Evolutionary conservation across 202 grass and related monocot species (phyloP).

Genomic region (Carex arenaria): DNA sequence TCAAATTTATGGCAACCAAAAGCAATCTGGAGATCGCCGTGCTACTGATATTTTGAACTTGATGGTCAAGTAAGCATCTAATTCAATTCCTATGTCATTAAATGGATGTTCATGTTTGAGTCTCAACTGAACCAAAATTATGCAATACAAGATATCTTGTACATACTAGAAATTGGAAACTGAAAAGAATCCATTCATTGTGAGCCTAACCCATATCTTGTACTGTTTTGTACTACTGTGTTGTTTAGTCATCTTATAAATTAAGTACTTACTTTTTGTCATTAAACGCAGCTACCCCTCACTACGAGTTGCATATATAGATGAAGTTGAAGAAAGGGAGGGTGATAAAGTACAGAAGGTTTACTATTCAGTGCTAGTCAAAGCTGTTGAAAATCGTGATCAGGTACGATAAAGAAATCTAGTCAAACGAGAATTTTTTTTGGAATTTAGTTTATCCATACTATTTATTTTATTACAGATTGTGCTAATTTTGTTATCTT

Average conservation of each 20-base stretch:
- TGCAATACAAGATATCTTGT: neutral
- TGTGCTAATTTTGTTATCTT: slow-evolving; percentile 30
- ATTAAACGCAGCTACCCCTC: slow-evolving; percentile 69
- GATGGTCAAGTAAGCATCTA: slow-evolving; percentile 82
- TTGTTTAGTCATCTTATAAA: neutral
- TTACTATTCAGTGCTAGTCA: slow-evolving; percentile 90
- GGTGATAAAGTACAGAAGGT: slow-evolving; percentile 83
- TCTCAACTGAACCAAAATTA: neutral
- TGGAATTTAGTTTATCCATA: neutral
- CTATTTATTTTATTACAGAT: slow-evolving; percentile 5
- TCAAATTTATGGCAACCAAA: slow-evolving; percentile 94
- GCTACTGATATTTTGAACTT: slow-evolving; percentile 98
- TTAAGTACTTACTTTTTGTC: slow-evolving; percentile 21
- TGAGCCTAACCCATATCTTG: neutral
- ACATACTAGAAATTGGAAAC: neutral
- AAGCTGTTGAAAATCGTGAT: slow-evolving; percentile 96
- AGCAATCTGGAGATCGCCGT: slow-evolving; percentile 85
- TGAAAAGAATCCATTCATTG: neutral
- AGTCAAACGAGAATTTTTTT: neutral
- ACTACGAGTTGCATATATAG: slow-evolving; percentile 88
- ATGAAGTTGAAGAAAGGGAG: slow-evolving; percentile 88
- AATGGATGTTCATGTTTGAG: neutral
- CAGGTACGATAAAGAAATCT: slow-evolving; percentile 40
- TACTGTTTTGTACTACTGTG: neutral
- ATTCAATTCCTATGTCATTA: neutral